Evolutionary conservation across 441 rosid genomes (phyloP).

Genomic region (Melastoma candidum): DNA sequence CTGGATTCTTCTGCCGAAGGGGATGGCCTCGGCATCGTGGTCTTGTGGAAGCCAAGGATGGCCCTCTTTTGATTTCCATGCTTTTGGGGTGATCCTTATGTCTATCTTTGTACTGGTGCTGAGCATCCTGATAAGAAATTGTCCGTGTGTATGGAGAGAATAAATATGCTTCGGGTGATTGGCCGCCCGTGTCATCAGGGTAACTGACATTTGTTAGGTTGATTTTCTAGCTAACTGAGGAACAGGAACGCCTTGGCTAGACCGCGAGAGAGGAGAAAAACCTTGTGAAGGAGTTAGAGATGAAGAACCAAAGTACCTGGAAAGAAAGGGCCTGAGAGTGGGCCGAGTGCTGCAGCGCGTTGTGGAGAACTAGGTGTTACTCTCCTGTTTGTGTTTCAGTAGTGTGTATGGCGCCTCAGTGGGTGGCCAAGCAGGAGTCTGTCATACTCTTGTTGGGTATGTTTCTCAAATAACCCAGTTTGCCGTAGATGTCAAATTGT

Average conservation of each 20-base stretch:
- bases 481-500: neutral
- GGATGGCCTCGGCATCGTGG: slow-evolving; percentile 8
- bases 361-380: slow-evolving; percentile 69
- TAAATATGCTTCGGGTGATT: neutral
- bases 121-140: neutral
- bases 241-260: slow-evolving; percentile 79
- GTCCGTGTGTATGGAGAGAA: neutral
- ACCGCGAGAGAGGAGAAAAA: slow-evolving; percentile 89
- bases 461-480: slow-evolving; percentile 10
- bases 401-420: slow-evolving; percentile 36
- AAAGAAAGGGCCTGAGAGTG: slow-evolving; percentile 73
- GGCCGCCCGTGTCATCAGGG: neutral
- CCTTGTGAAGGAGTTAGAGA: slow-evolving; percentile 61
- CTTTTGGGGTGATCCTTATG: no score
- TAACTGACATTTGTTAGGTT: slow-evolving; percentile 9
- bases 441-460: slow-evolving; percentile 97
- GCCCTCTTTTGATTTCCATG: slow-evolving; percentile 27
- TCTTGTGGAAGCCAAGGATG: slow-evolving; percentile 22
- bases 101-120: no score
- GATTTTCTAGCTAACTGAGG: slow-evolving; percentile 58
- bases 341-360: slow-evolving; percentile 67
- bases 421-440: slow-evolving; percentile 89
- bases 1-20: slow-evolving; percentile 31
- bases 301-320: slow-evolving; percentile 63
- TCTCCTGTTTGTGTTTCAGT: slow-evolving; percentile 37